Evolutionary conservation across 441 rosid genomes (phyloP), one percentile per base, ranked within the genome.

Genomic region (Pelargonium fulgidum): DNA sequence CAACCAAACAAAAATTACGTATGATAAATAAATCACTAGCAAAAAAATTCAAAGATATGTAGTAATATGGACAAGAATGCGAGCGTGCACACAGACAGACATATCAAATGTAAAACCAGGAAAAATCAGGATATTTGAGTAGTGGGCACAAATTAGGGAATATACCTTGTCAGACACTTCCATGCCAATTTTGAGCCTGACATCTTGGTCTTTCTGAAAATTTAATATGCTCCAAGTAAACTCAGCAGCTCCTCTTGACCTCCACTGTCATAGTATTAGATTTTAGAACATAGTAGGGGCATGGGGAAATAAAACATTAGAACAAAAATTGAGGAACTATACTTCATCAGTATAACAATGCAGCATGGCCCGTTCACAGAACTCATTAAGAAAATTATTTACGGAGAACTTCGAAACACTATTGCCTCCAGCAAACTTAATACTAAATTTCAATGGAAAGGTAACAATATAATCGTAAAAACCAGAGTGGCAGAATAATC

Each of bases 171-270:
- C 89, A 48, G 80, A 66, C 71, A 87, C 80, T 73, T 91, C 96
- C 70, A 88, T 84, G 69, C 99, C 99, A 70, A 91, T 61, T 84
- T 85, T 91, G 76, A 94, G 68, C 70, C 96, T 80, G 77, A 91
- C 77, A 73, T 90, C 99, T 74, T 94, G 97, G 64, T 89, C 94
- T 77, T 70, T 85, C 72, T 86, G 89, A 75, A 91, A 94, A 76
- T 91, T 84, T 72, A 81, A 74, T 79, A 86, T 75, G 82, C 83
- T 84, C 91, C 86, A 90, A 48, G 88, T 78, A 71, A 91, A 81
- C 70, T 94, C 97, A 3, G 91, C 91, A 59, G 86, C 96, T 80
- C 89, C 97, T 72, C 65, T 89, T 13, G 89, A 78, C 71, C 85
- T 91, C 82, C 82, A 87, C 99, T 94, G 91, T 66, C 70, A 85